phyloP scores from a whole-genome alignment of 2,329 filamentous ascomycete species.

The Erysiphe pulchra region DNA sequence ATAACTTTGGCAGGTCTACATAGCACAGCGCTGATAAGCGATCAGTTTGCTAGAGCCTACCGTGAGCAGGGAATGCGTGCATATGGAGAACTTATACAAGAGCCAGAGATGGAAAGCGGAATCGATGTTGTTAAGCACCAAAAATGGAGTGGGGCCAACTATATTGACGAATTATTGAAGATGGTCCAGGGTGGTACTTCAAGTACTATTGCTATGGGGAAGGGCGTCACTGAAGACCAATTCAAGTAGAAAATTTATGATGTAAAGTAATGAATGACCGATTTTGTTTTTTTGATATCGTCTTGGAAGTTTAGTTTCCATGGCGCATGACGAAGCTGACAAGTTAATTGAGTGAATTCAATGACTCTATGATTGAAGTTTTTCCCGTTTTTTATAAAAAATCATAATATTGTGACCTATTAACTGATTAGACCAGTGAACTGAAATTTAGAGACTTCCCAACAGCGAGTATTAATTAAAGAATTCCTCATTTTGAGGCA shows the following conservation, averaged over 20 bases:
- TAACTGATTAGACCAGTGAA: too few species aligned
- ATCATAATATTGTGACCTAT: too few species aligned
- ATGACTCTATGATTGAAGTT: too few species aligned
- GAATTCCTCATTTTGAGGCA: too few species aligned
- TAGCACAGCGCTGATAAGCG: constrained; percentile 75
- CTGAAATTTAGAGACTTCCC: too few species aligned
- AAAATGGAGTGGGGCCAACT: constrained; percentile 93
- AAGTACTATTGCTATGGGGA: constrained; percentile 86
- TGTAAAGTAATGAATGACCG: too few species aligned
- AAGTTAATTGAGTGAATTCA: too few species aligned
- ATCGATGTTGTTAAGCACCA: constrained; percentile 96
- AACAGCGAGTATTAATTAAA: too few species aligned
- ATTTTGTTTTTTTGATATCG: too few species aligned
- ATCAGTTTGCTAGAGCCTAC: constrained; percentile 70
- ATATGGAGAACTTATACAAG: constrained; percentile 91
- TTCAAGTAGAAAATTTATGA: constrained; percentile 29
- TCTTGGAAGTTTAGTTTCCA: too few species aligned
- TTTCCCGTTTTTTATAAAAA: too few species aligned
- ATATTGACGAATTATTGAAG: constrained; percentile 83
- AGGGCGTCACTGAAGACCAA: constrained; percentile 94
- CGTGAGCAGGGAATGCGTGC: constrained; percentile 71
- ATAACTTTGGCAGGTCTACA: constrained; percentile 97
- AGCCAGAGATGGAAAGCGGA: constrained; percentile 77
- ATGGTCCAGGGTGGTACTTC: constrained; percentile 90
- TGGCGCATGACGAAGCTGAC: too few species aligned